phyloP scores from a whole-genome alignment of 495 filamentous ascomycete species.

The Penicillium simplicissimum region DNA sequence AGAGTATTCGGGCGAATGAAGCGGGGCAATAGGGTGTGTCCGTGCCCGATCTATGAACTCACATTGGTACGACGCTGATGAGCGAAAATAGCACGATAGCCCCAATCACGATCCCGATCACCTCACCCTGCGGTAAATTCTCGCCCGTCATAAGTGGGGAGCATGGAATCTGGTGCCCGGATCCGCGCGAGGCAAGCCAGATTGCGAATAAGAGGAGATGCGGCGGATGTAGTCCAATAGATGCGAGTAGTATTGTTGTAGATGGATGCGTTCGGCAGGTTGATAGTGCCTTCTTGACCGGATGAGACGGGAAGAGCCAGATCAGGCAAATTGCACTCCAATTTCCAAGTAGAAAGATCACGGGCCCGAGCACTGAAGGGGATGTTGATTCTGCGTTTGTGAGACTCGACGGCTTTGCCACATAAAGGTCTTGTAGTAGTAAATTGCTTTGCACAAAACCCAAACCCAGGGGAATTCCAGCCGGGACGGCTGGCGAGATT shows the following conservation, averaged over 20 bases:
- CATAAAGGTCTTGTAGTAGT: slow-evolving; percentile 24
- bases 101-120: slow-evolving; percentile 41
- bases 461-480: slow-evolving; percentile 33
- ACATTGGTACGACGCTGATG: slow-evolving; percentile 40
- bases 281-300: neutral
- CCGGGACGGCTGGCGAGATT: slow-evolving; percentile 23
- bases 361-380: neutral
- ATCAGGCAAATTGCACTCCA: neutral
- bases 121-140: slow-evolving; percentile 25
- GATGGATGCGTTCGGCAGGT: neutral
- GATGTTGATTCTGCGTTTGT: neutral
- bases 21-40: slow-evolving; percentile 18
- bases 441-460: slow-evolving; percentile 18
- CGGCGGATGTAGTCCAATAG: slow-evolving; percentile 5
- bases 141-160: slow-evolving; percentile 30
- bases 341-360: neutral
- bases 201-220: slow-evolving; percentile 20
- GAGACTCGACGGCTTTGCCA: slow-evolving; percentile 5
- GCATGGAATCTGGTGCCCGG: slow-evolving; percentile 6
- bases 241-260: neutral
- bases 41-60: slow-evolving; percentile 21
- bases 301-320: neutral
- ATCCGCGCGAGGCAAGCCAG: slow-evolving; percentile 9
- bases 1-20: slow-evolving; percentile 23
- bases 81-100: slow-evolving; percentile 32